These are phyloP conservation scores for Pseudogymnoascus sp. DNA, from an alignment of 2,329 filamentous ascomycete genomes.

Conservation along the genomic window DNA sequence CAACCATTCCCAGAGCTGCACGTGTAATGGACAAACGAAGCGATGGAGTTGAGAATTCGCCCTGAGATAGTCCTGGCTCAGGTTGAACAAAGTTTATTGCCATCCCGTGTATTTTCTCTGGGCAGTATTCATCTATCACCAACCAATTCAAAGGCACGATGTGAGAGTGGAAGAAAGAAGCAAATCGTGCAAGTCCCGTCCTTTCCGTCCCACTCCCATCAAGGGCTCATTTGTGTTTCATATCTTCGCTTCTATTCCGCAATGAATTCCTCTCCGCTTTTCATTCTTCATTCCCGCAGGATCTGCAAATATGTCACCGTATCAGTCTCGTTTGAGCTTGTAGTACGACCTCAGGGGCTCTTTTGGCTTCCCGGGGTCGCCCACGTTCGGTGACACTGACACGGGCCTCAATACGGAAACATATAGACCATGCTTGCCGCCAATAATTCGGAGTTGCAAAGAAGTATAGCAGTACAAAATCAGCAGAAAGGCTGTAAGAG, in stretches of 20 bases:
- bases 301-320: not conserved
- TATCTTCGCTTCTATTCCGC: not conserved
- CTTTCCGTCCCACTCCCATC: not conserved
- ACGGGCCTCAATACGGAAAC: not conserved
- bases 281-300: not conserved
- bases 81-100: not conserved
- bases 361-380: not conserved
- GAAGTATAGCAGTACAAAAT: not conserved
- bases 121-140: not conserved
- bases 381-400: not conserved
- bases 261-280: not conserved
- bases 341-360: not conserved
- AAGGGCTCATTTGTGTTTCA: constrained; percentile 4
- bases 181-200: not conserved
- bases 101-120: not conserved
- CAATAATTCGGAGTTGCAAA: not conserved
- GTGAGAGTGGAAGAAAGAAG: not conserved
- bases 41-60: not conserved
- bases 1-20: not conserved
- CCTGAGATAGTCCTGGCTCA: not conserved
- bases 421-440: not conserved
- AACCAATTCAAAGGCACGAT: not conserved
- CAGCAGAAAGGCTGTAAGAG: not conserved
- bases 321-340: not conserved
- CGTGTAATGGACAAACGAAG: not conserved